phyloP scores from a whole-genome alignment of 2,329 filamentous ascomycete species.

The Fusarium staphyleae region DNA sequence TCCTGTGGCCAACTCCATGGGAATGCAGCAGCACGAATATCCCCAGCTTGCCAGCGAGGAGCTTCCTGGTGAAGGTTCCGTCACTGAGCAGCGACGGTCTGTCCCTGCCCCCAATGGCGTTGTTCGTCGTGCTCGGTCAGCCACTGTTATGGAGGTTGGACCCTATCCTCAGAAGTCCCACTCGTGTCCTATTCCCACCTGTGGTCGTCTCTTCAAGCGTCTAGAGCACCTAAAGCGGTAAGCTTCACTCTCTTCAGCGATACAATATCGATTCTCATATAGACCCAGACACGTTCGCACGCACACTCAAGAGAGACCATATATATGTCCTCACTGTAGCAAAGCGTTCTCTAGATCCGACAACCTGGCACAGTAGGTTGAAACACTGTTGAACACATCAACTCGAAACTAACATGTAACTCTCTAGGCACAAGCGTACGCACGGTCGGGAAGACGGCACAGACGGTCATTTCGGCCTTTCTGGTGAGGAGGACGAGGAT shows the following conservation, averaged over 20 bases:
- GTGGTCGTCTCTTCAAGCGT: slow-evolving; percentile 96
- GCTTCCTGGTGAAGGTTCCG: slow-evolving; percentile 58
- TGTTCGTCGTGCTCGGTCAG: slow-evolving; percentile 88
- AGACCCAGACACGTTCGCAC: slow-evolving; percentile 89
- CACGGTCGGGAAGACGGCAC: slow-evolving; percentile 70
- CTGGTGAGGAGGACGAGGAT: slow-evolving; percentile 87
- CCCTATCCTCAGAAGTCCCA: slow-evolving; percentile 98
- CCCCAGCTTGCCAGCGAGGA: slow-evolving; percentile 69
- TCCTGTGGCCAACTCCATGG: slow-evolving; percentile 74
- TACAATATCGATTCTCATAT: slow-evolving; percentile 24
- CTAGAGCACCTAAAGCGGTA: slow-evolving; percentile 99
- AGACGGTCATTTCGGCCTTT: slow-evolving; percentile 66
- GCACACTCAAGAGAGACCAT: slow-evolving; percentile 98
- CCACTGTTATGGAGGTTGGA: slow-evolving; percentile 94
- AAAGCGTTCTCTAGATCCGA: slow-evolving; percentile 99
- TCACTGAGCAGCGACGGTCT: slow-evolving; percentile 65
- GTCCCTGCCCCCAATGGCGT: slow-evolving; percentile 77
- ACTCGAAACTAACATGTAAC: slow-evolving; percentile 22
- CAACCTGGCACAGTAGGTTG: slow-evolving; percentile 92
- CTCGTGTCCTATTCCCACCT: slow-evolving; percentile 98
- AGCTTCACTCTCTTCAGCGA: slow-evolving; percentile 52
- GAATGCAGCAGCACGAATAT: slow-evolving; percentile 77
- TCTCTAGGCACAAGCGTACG: slow-evolving; percentile 79
- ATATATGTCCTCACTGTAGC: slow-evolving; percentile 96
- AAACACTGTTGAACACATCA: slow-evolving; percentile 47